Conservation (phyloP, 2,329 filamentous ascomycete genomes). For the Cordyceps farinosa region DNA sequence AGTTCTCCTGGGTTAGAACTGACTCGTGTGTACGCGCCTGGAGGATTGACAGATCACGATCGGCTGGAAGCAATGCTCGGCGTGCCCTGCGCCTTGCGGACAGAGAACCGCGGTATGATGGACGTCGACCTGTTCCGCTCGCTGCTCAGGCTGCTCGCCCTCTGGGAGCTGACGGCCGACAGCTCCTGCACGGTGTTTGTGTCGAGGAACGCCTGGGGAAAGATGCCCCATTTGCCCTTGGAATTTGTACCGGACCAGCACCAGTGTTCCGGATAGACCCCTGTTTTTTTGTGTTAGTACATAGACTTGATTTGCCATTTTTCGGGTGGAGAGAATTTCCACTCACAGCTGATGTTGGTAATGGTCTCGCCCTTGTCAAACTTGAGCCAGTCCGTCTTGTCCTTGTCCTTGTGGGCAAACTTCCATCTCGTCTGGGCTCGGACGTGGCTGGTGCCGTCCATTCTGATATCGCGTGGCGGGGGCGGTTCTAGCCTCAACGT, state of each 20-base stretch:
- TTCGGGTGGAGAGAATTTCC: too few species aligned
- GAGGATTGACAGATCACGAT: conserved; percentile 21
- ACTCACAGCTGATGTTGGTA: conserved; percentile 58
- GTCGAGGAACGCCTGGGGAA: conserved; percentile 49
- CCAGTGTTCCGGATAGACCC: conserved; percentile 48
- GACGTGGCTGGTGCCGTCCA: conserved; percentile 44
- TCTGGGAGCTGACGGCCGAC: conserved; percentile 26
- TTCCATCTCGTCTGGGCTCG: conserved; percentile 51
- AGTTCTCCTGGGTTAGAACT: background rate
- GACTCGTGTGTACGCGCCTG: background rate
- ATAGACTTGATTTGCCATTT: background rate
- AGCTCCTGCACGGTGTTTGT: conserved; percentile 41
- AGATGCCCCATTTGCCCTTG: conserved; percentile 52
- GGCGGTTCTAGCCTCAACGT: conserved; percentile 47
- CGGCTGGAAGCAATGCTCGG: conserved; percentile 30
- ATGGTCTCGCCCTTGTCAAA: conserved; percentile 66
- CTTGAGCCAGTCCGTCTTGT: conserved; percentile 47
- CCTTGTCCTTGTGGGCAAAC: conserved; percentile 42
- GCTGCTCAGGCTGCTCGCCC: conserved; percentile 30
- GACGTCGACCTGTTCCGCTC: conserved; percentile 34
- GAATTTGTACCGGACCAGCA: conserved; percentile 54
- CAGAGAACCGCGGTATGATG: conserved; percentile 35
- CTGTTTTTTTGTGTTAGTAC: conserved; percentile 24
- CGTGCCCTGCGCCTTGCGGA: conserved; percentile 25
- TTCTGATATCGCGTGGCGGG: conserved; percentile 42